Base-by-base conservation (phyloP, 495 filamentous ascomycete genomes). In the Aspergillus panamensis region DNA sequence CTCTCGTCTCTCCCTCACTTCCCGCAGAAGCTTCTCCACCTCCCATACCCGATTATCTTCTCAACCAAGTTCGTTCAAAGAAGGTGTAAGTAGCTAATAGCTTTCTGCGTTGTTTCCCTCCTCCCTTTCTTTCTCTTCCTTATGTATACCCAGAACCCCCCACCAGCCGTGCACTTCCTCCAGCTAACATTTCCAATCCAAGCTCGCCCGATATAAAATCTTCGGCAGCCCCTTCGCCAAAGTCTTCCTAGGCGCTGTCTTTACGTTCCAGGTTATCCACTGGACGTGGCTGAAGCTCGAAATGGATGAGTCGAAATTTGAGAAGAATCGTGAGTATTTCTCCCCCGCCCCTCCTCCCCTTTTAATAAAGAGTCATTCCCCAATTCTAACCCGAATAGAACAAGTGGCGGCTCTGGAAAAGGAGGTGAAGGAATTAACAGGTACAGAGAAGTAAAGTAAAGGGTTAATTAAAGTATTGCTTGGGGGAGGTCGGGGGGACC, bases 241-340 rank as follows among this genome's bases (percentile, higher is more conserved):
- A 73, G 87, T 88, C 57, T 87, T 96, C 64, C 80, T 97, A 8
- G 85, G 91, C 50, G 89, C 91, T 13, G 77, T 96, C 20, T 87
- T 96, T 70, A 90, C 87, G 0, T 98, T 96, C 73, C 94, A 98
- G 70, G 65, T 90, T 9, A 71, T 84, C 21, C 96, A 96, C 72
- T 95, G 83, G 82, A 73, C 77, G 19, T 98, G 93, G 94, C 57
- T 84, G 71, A 94, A 89, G 73, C 76, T 97, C n/a, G 93, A 97
- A 73, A 80, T 77, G 53, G 78, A 90, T 58, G 90, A 92, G 69
- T 74, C 79, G 30, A 89, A 84, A 72, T 73, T 78, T 10, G 77
- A 86, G 44, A 84, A 83, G 66, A 79, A 79, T 57, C 68, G 80
- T 84, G 68, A 31, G 72, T 76, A 9, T 33, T 17, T 45, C 16